phyloP scores from a whole-genome alignment of 2,329 filamentous ascomycete species.

The Aspergillus thermomutatus region DNA sequence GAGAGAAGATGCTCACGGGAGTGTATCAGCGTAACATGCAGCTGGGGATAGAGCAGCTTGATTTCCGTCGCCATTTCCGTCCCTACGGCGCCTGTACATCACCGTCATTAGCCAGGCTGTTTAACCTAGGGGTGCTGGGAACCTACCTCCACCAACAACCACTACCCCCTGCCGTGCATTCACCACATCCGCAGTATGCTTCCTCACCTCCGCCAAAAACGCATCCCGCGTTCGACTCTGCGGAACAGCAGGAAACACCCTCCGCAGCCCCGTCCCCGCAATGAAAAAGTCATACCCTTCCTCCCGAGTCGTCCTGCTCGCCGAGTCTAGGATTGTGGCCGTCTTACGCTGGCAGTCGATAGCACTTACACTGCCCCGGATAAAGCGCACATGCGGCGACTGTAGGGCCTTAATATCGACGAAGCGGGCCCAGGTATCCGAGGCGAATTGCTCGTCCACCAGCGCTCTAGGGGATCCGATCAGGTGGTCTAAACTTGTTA shows the following conservation, averaged over 20 bases:
- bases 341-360: constrained; percentile 60
- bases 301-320: constrained; percentile 40
- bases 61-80: constrained; percentile 80
- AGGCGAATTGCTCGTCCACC: constrained; percentile 59
- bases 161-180: constrained; percentile 53
- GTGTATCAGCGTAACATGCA: constrained; percentile 70
- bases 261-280: constrained; percentile 65
- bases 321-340: constrained; percentile 53
- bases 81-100: constrained; percentile 71
- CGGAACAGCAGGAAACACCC: constrained; percentile 71
- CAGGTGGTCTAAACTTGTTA: constrained; percentile 58
- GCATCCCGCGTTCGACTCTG: constrained; percentile 48
- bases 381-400: constrained; percentile 57
- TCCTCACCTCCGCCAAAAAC: constrained; percentile 24
- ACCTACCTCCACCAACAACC: constrained; percentile 66
- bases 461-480: constrained; percentile 74
- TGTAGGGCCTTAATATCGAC: constrained; percentile 65
- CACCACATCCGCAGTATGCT: constrained; percentile 35
- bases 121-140: too few relatives aligned
- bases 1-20: constrained; percentile 68
- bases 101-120: background rate
- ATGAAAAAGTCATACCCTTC: constrained; percentile 70
- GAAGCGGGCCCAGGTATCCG: constrained; percentile 69
- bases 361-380: constrained; percentile 62
- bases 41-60: constrained; percentile 62